Evolutionary conservation across 257 asterid genomes (phyloP).

Genomic region (Nemophila menziesii): DNA sequence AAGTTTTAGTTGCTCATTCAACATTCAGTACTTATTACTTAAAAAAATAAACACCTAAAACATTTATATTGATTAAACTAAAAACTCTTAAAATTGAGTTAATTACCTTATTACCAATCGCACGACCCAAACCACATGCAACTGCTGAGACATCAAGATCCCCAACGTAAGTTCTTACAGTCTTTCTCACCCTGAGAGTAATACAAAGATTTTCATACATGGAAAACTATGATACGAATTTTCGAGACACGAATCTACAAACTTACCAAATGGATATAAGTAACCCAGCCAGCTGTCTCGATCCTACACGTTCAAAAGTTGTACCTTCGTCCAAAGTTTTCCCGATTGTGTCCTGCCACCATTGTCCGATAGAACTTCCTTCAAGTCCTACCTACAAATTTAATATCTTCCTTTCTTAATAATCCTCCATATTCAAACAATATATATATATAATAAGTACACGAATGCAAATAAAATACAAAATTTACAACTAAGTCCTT

Average conservation of each 20-base stretch:
- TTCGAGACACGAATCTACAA: background rate
- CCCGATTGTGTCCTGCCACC: constrained; percentile 85
- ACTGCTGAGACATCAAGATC: constrained; percentile 70
- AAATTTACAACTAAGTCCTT: constrained; percentile 12
- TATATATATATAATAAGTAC: too few relatives aligned
- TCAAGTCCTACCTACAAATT: constrained; percentile 71
- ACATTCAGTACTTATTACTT: background rate
- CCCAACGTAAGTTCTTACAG: constrained; percentile 53
- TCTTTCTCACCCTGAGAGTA: constrained; percentile 52
- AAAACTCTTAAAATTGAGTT: background rate
- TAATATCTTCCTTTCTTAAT: background rate
- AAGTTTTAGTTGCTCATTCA: too few relatives aligned
- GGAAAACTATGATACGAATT: background rate
- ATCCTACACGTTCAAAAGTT: constrained; percentile 64
- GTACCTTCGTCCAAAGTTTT: constrained; percentile 66
- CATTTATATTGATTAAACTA: background rate
- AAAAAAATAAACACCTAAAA: background rate
- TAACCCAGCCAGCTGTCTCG: constrained; percentile 71
- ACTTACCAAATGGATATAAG: constrained; percentile 65
- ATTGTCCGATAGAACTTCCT: constrained; percentile 76
- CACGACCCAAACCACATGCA: constrained; percentile 77
- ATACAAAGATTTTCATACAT: background rate
- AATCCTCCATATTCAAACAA: too few relatives aligned
- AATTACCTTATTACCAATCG: constrained; percentile 70
- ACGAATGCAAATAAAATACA: too few relatives aligned